Evolutionary conservation across 2,329 filamentous ascomycete species (phyloP).

Genomic region (Didymella lethalis): DNA sequence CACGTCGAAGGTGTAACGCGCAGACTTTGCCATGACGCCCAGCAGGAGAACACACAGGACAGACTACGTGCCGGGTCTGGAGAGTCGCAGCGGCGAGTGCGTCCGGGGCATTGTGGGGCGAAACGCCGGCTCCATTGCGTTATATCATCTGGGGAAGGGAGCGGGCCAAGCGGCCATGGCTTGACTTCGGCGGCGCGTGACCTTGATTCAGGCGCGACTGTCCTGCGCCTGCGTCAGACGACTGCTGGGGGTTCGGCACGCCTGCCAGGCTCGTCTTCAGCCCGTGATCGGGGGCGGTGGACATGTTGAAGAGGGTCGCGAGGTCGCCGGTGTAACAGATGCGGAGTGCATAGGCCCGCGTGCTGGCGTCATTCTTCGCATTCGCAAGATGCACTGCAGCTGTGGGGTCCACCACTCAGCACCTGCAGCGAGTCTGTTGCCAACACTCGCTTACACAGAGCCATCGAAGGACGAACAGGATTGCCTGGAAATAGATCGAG

Average conservation of each 20-base stretch:
- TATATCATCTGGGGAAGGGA: constrained; percentile 35
- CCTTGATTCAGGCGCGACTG: constrained; percentile 29
- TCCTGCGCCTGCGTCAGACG: constrained; percentile 32
- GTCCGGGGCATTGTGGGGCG: constrained; percentile 29
- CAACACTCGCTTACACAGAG: neutral
- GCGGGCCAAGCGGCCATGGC: constrained; percentile 36
- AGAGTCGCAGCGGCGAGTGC: constrained; percentile 15
- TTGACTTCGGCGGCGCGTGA: constrained; percentile 38
- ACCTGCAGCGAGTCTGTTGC: constrained; percentile 4
- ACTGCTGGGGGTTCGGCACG: constrained; percentile 24
- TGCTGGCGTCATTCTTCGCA: constrained; percentile 24
- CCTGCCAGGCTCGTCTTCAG: constrained; percentile 21
- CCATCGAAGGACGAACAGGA: neutral
- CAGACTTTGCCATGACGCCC: constrained; percentile 41
- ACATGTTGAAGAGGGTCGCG: constrained; percentile 22
- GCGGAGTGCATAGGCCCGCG: constrained; percentile 25
- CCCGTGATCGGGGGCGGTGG: constrained; percentile 20
- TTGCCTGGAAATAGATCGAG: neutral
- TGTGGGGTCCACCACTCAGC: constrained; percentile 4
- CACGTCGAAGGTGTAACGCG: constrained; percentile 55
- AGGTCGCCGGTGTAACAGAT: constrained; percentile 24
- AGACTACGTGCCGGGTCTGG: constrained; percentile 22
- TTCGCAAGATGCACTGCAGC: constrained; percentile 14
- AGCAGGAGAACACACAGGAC: constrained; percentile 16
- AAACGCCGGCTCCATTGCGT: constrained; percentile 31